Evolutionary conservation across 257 asterid genomes (phyloP).

Genomic region (Euphrasia confusa): DNA sequence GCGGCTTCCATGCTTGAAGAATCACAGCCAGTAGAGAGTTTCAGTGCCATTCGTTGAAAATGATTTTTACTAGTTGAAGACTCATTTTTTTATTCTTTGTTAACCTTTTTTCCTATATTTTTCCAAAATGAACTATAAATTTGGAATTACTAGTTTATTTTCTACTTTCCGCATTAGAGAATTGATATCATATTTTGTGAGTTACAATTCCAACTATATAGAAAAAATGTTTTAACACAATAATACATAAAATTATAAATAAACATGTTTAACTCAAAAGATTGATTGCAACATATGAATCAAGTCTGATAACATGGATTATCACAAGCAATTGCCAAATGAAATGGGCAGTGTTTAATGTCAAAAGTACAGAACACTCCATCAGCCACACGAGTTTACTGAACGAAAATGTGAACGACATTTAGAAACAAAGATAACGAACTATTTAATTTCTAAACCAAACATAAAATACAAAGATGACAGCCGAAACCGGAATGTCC

Average conservation of each 20-base stretch:
- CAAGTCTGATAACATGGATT: too few relatives aligned
- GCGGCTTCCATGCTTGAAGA: slow-evolving; percentile 95
- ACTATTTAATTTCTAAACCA: not conserved
- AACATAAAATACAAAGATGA: not conserved
- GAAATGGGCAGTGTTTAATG: not conserved
- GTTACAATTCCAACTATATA: too few relatives aligned
- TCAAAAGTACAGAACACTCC: not conserved
- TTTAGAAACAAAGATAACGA: not conserved
- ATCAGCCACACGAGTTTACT: not conserved
- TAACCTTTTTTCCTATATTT: not conserved
- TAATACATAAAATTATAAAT: too few relatives aligned
- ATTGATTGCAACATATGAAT: too few relatives aligned
- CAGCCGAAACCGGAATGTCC: not conserved
- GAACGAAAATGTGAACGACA: not conserved
- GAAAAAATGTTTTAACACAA: too few relatives aligned
- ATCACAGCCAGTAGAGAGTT: slow-evolving; percentile 81
- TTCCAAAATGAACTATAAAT: not conserved
- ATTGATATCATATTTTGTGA: too few relatives aligned
- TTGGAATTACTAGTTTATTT: too few relatives aligned
- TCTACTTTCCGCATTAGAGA: too few relatives aligned
- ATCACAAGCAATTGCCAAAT: too few relatives aligned
- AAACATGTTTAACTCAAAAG: too few relatives aligned
- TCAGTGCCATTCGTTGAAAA: slow-evolving; percentile 55
- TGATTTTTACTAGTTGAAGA: not conserved
- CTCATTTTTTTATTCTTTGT: slow-evolving; percentile 69